Conservation (phyloP, 441 rosid genomes). For the Flueggea neowawraea region DNA sequence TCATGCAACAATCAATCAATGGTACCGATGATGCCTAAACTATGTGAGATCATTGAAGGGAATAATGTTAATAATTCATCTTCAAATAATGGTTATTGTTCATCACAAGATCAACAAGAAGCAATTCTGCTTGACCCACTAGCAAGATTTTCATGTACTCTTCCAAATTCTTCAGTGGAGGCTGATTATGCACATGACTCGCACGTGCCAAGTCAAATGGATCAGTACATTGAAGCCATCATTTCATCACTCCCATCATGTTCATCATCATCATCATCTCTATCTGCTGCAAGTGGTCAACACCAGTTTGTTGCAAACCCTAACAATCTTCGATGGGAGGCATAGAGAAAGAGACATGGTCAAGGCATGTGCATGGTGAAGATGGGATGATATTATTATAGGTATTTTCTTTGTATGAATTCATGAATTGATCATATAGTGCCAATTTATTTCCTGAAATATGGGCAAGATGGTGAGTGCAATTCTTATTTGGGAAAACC, state of each 20-base stretch:
- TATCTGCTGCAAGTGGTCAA: slow-evolving; percentile 33
- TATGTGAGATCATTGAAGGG: slow-evolving; percentile 54
- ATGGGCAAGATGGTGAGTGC: slow-evolving; percentile 25
- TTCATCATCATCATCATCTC: slow-evolving; percentile 42
- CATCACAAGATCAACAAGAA: not conserved
- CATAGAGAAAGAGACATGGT: not conserved
- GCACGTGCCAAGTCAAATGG: slow-evolving; percentile 39
- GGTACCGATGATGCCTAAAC: slow-evolving; percentile 43
- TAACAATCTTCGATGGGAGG: slow-evolving; percentile 49
- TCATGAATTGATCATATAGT: slow-evolving; percentile 15
- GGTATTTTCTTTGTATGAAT: not conserved
- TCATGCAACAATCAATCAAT: too few species aligned
- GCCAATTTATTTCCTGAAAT: slow-evolving; percentile 18
- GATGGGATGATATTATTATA: not conserved
- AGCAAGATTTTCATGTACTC: slow-evolving; percentile 27
- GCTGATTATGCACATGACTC: slow-evolving; percentile 23
- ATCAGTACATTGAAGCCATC: slow-evolving; percentile 49
- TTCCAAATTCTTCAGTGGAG: slow-evolving; percentile 7
- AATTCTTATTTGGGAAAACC: slow-evolving; percentile 30
- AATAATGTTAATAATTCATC: slow-evolving; percentile 22
- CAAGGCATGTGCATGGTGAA: not conserved
- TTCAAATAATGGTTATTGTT: slow-evolving; percentile 2
- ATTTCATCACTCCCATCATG: slow-evolving; percentile 33
- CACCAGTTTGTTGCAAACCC: slow-evolving; percentile 52
- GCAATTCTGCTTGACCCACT: slow-evolving; percentile 23